Percentiles rank a stretch among this genome's conserved stretches.
Evolutionary conservation across 345 rosid genomes (phyloP).

Genomic region (Kandelia obovata): DNA sequence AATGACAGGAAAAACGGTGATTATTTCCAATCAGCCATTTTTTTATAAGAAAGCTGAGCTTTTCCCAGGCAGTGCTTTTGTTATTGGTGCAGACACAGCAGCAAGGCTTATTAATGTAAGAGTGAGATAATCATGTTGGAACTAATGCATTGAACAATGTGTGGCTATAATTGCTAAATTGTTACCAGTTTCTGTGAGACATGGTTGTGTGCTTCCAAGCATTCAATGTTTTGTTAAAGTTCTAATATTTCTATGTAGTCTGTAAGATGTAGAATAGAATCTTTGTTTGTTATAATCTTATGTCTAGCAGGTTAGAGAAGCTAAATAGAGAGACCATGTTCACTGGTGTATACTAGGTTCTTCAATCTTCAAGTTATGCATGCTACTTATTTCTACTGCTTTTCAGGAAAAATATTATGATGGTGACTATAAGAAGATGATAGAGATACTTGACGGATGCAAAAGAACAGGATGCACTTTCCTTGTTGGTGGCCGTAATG

Average conservation of each 20-base stretch:
- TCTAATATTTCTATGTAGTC: no score
- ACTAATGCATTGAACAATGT: neutral
- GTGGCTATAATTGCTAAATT: neutral
- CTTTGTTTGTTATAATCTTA: no score
- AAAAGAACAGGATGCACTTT: constrained; percentile 74
- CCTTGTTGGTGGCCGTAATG: constrained; percentile 78
- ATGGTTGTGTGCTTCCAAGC: no score
- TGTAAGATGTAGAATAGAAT: no score
- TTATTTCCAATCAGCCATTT: constrained; percentile 90
- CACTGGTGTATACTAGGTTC: no score
- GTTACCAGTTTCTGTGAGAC: no score
- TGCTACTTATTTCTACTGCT: constrained; percentile 7
- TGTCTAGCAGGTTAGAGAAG: no score
- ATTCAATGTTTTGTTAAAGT: no score
- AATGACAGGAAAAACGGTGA: constrained; percentile 75
- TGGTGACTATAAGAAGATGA: constrained; percentile 61
- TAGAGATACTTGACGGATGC: constrained; percentile 63
- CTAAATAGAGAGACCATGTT: no score
- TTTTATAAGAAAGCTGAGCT: constrained; percentile 93
- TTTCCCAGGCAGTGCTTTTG: constrained; percentile 93
- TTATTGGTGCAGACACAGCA: constrained; percentile 88
- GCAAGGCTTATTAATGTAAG: constrained; percentile 82
- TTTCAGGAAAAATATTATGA: constrained; percentile 83
- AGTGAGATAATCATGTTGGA: neutral
- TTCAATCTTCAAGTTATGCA: neutral